Evolutionary conservation across 306 rosid species (phyloP).

Genomic region (Neltuma alba): DNA sequence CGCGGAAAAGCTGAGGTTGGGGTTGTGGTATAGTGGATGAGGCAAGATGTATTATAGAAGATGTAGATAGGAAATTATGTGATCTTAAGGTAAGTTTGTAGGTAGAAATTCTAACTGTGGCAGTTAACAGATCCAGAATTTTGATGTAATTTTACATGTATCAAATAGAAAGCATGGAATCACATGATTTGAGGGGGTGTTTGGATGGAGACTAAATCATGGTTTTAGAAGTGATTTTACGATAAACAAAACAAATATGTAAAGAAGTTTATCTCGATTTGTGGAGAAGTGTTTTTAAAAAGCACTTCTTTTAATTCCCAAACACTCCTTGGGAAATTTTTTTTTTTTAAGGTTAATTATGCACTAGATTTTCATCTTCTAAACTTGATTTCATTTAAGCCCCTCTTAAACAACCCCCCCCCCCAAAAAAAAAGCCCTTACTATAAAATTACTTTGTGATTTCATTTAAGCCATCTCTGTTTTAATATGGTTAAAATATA

Average conservation of each 20-base stretch:
- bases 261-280: too few species aligned
- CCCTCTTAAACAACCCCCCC: too few species aligned
- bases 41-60: background rate
- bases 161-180: background rate
- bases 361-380: background rate
- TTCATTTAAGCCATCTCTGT: too few species aligned
- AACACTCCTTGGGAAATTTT: too few species aligned
- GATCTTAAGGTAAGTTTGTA: background rate
- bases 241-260: too few species aligned
- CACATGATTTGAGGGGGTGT: background rate
- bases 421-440: too few species aligned
- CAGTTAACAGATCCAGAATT: background rate
- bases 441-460: too few species aligned
- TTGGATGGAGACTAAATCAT: too few species aligned
- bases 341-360: background rate
- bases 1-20: background rate
- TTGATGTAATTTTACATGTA: background rate
- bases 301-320: too few species aligned
- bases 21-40: background rate
- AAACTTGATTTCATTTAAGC: background rate
- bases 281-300: too few species aligned
- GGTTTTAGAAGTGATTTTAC: too few species aligned
- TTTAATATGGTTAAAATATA: too few species aligned
- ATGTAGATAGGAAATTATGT: background rate
- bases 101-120: background rate